Evolutionary conservation across 2,329 filamentous ascomycete species (phyloP), one percentile per base, ranked within the genome.

Genomic region (Fusarium pininemorale): DNA sequence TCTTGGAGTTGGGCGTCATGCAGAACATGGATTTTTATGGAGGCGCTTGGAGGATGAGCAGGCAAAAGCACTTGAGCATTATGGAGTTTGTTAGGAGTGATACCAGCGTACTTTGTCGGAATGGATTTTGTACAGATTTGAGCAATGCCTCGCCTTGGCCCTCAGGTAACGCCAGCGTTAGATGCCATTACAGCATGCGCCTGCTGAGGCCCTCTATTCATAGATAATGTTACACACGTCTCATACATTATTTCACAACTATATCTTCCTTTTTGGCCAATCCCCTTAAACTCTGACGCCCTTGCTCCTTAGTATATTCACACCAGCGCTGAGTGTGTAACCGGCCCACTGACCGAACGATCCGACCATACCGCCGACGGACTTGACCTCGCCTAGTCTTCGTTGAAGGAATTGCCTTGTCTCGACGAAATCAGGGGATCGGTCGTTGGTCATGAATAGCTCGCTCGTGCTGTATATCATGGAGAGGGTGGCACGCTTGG

Each of bases 361-460:
- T 18, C 89, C 87, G 28, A 94, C 79, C 16, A 90, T 87, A 28
- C 87, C 86, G 7, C 92, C 91, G 7, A 95, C 74, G 8, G 85
- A 88, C 75, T 89, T 87, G 38, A 89, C 85, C 84, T 97, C 95
- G 67, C 90, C 87, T 63, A 97, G 83, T 70, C 96, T 88, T 48
- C 94, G 88, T 63, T 92, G 89, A 60, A 98, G 84, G 81, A 98
- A 99, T 15, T 90, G 87, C 74, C 91, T 91, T 7, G 96, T 98
- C 72, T 95, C 93, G 15, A 80, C 81, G 78, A 93, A 96, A n/a
- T 89, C 90, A 1, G 88, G 84, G 8, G 92, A 95, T 69, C 86
- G 87, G 82, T 98, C 96, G 67, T 93, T 95, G 28, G 95, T 98
- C 95, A 98, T 98, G 84, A 95, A 97, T 10, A 98, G 86, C 83